Evolutionary conservation across 306 rosid species (phyloP).

Genomic region (Glycine latifolia): DNA sequence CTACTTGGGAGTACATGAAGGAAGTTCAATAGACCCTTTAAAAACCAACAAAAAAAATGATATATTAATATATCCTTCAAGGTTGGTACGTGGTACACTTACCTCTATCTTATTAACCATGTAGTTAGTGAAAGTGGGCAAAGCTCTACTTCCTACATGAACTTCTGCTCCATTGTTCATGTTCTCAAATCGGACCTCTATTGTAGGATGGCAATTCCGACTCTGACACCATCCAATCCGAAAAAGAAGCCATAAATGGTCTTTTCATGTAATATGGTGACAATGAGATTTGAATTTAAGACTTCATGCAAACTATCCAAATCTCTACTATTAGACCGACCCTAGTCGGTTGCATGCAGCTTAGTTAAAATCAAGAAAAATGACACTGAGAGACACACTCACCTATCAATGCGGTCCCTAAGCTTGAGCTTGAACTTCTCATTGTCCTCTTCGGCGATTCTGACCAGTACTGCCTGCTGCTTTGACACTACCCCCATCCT

Average conservation of each 20-base stretch:
- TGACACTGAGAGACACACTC: neutral
- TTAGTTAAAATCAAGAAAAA: neutral
- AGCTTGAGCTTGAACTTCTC: conserved; percentile 77
- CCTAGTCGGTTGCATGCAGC: neutral
- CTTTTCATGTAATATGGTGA: no score
- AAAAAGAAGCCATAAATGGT: neutral
- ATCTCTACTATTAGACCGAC: neutral
- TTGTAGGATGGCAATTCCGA: conserved; percentile 73
- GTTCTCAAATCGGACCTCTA: conserved; percentile 73
- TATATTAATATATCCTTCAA: neutral
- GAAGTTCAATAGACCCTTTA: conserved; percentile 45
- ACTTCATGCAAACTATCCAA: neutral
- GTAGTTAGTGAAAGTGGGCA: conserved; percentile 69
- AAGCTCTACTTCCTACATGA: conserved; percentile 69
- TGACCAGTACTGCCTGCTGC: conserved; percentile 29
- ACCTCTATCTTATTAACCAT: conserved; percentile 58
- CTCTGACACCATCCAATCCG: conserved; percentile 49
- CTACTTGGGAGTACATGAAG: conserved; percentile 36
- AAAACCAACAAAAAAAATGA: neutral
- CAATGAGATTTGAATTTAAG: neutral
- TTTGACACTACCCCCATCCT: conserved; percentile 18
- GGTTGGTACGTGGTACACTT: neutral
- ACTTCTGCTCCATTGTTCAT: conserved; percentile 69
- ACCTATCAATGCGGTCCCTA: conserved; percentile 71
- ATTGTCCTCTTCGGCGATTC: conserved; percentile 73